These are phyloP conservation scores for Candida ipomoeae DNA, from an alignment of 805 yeast species.

Conservation along the genomic window DNA sequence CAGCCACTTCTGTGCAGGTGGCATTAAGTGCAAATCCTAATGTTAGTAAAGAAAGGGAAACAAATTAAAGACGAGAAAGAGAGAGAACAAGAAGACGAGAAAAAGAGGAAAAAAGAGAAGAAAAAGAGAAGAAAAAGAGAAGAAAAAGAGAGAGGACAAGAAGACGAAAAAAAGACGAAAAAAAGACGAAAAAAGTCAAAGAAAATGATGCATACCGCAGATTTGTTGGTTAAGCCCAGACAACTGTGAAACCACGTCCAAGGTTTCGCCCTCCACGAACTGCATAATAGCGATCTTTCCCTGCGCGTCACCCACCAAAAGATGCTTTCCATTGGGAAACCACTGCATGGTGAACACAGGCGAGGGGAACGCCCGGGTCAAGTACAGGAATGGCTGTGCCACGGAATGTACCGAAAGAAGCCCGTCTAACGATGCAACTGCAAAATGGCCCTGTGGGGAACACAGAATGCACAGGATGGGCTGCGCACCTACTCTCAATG, in stretches of 20 bases:
- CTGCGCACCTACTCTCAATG: slow-evolving; percentile 17
- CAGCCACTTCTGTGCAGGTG: slow-evolving; percentile 55
- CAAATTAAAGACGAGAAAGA: not conserved
- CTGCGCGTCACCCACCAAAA: slow-evolving; percentile 61
- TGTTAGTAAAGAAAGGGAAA: slow-evolving; percentile 17
- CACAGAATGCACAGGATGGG: slow-evolving; percentile 56
- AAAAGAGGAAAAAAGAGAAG: not conserved
- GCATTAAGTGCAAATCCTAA: slow-evolving; percentile 57
- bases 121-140: not conserved
- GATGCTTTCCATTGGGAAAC: slow-evolving; percentile 42
- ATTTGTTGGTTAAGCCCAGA: slow-evolving; percentile 33
- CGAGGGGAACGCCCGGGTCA: slow-evolving; percentile 22
- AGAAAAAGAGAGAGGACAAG: too few species aligned
- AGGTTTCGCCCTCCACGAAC: slow-evolving; percentile 13
- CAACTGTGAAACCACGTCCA: slow-evolving; percentile 16
- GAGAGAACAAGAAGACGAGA: too few species aligned
- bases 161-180: not conserved
- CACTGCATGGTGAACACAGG: slow-evolving; percentile 55
- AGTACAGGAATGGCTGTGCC: slow-evolving; percentile 17
- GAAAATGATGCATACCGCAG: slow-evolving; percentile 28
- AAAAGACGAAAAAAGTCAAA: not conserved
- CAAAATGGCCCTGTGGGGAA: slow-evolving; percentile 43
- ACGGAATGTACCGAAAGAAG: slow-evolving; percentile 40
- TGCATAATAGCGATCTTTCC: slow-evolving; percentile 54
- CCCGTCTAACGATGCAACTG: slow-evolving; percentile 60